phyloP scores from a whole-genome alignment of 768 basidiomycete genomes.

The Pleurotus ostreatus region DNA sequence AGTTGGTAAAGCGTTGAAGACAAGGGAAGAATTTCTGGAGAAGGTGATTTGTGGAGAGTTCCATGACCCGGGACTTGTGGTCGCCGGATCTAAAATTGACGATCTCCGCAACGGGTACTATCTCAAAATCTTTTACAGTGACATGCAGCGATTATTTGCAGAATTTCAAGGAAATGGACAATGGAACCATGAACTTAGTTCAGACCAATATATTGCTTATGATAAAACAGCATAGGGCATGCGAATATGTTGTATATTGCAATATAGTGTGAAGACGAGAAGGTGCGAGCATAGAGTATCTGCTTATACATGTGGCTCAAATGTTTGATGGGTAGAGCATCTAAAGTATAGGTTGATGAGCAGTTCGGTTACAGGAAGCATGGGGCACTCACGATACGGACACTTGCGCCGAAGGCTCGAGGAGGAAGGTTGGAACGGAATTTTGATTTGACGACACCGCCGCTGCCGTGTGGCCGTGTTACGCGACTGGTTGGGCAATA shows the following conservation, averaged over 20 bases:
- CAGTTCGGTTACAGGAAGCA: not conserved
- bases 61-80: not conserved
- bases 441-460: constrained; percentile 95
- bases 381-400: constrained; percentile 72
- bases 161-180: not conserved
- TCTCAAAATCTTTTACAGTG: too few relatives aligned
- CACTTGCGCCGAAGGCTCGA: constrained; percentile 87
- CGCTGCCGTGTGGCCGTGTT: constrained; percentile 90
- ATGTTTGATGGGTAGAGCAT: constrained; percentile 93
- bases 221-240: constrained; percentile 3
- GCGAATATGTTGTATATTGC: constrained; percentile 8
- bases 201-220: not conserved
- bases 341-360: constrained; percentile 28
- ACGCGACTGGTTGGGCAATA: constrained; percentile 55
- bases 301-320: constrained; percentile 31
- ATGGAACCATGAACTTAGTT: not conserved
- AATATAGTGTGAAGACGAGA: not conserved
- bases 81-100: constrained; percentile 1
- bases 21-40: not conserved
- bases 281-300: constrained; percentile 1
- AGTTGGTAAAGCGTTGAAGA: not conserved
- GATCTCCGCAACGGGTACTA: too few relatives aligned
- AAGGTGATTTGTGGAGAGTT: not conserved
- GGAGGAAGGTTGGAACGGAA: constrained; percentile 95
- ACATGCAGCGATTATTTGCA: not conserved